phyloP scores from a whole-genome alignment of 345 rosid genomes.

The Heritiera littoralis region DNA sequence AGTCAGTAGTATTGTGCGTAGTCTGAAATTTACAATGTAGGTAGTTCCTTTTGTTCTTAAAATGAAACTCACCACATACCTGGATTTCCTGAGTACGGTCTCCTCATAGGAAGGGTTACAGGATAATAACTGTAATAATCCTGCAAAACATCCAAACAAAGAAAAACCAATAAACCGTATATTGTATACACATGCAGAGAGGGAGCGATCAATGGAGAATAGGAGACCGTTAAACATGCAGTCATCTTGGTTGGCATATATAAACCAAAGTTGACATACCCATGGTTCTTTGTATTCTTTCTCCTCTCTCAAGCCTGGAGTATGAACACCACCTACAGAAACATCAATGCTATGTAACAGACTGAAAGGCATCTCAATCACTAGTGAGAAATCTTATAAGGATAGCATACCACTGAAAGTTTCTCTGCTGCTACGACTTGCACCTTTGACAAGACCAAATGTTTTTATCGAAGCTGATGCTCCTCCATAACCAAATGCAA shows the following conservation, averaged over 20 bases:
- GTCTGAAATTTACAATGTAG: neutral
- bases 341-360: conserved; percentile 11
- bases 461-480: conserved; percentile 44
- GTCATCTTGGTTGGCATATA: conserved; percentile 1
- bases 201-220: neutral
- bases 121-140: conserved; percentile 83
- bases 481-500: conserved; percentile 58
- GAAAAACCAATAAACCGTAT: neutral
- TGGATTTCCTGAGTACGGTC: conserved; percentile 82
- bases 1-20: neutral
- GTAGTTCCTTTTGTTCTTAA: neutral
- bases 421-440: conserved; percentile 28
- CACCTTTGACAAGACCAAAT: conserved; percentile 35
- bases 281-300: conserved; percentile 82
- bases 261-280: conserved; percentile 49
- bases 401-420: conserved; percentile 30
- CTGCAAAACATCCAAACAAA: conserved; percentile 39
- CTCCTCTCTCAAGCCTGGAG: conserved; percentile 36
- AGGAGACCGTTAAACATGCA: conserved; percentile 1
- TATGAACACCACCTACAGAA: conserved; percentile 46
- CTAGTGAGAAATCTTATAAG: conserved; percentile 4
- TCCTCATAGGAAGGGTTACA: conserved; percentile 71
- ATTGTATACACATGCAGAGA: neutral
- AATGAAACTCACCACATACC: conserved; percentile 41
- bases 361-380: neutral